Evolutionary conservation across 2,329 filamentous ascomycete species (phyloP), one percentile per base, ranked within the genome.

Genomic region (Penicillium sp.): DNA sequence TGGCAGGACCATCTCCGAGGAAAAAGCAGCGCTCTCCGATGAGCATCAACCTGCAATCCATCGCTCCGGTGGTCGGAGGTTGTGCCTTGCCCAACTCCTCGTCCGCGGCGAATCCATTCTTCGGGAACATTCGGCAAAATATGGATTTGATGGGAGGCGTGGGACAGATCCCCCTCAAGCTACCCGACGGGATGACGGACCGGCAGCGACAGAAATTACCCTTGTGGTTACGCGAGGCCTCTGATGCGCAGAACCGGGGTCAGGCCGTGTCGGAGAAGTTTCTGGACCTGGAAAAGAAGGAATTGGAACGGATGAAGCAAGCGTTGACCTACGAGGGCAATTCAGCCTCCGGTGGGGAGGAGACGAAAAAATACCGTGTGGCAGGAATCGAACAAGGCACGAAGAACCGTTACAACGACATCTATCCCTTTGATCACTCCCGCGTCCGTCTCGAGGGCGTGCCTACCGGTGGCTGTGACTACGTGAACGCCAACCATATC

Each of bases 321-420:
- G 93, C 85, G 5, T 70, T 88, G 26, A 82, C 81, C 29, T 77
- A 76, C 7, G 76, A 79, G 24, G 81, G 83, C 12, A 72, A 74
- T 6, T 73, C 74, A 1, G 70, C 73, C 24, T 50, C 63, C 3
- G 50, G 62, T 0, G 63, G 77, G 1, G 57, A 67, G 0, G 62
- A 70, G 1, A 65, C 73, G 34, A 69, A 70, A 24, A 65, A 57
- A 40, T 80, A 94, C 6, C 85, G 88, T 58, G 82, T 98, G 44
- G 93, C 88, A 0, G 93, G 93, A 6, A 86, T 98, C 28, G 93
- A 98, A 62, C 93, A 96, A 67, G 93, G 93, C 6, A 82, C 78
- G 13, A 97, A 97, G 74, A 98, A 98, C 60, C 82, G 93, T 7
- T 98, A 98, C 74, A 97, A 96, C 73, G 94, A 96, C 58, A 96